Evolutionary conservation across 2,329 filamentous ascomycete genomes (phyloP).

Genomic region (Diplodia corticola): DNA sequence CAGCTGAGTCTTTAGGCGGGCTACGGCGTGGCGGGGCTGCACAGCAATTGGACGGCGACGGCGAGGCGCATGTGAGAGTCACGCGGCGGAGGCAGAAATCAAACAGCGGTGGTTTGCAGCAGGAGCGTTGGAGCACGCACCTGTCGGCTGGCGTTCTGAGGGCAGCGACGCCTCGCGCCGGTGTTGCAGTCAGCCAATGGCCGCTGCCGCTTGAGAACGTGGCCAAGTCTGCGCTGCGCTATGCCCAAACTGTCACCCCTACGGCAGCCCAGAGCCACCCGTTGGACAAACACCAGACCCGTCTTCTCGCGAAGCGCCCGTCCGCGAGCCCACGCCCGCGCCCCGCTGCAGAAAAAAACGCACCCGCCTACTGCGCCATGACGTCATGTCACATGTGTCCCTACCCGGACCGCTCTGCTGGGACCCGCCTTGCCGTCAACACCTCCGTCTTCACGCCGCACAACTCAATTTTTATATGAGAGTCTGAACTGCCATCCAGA

Average conservation of each 20-base stretch:
- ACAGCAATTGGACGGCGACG: constrained; percentile 8
- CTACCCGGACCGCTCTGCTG: neutral
- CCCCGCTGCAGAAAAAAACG: neutral
- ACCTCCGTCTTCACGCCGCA: neutral
- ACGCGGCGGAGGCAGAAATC: constrained; percentile 16
- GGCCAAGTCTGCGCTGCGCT: constrained; percentile 15
- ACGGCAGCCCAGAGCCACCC: neutral
- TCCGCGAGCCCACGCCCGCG: neutral
- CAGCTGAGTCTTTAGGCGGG: neutral
- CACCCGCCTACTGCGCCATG: neutral
- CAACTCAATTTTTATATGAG: too few relatives aligned
- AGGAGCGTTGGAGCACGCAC: constrained; percentile 15
- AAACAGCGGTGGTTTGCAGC: constrained; percentile 16
- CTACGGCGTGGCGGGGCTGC: neutral
- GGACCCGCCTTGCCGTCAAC: too few relatives aligned
- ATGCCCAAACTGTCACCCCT: neutral
- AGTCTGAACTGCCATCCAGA: neutral
- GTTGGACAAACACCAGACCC: constrained; percentile 9
- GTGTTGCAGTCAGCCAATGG: constrained; percentile 16
- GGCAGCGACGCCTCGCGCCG: neutral
- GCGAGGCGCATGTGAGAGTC: constrained; percentile 14
- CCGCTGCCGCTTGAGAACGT: neutral
- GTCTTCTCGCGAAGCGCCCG: neutral
- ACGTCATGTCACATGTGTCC: constrained; percentile 11
- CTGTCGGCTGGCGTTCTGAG: constrained; percentile 5